These are phyloP conservation scores for Suhomyces sp. DNA, from an alignment of 805 yeast species.

Conservation along the genomic window DNA sequence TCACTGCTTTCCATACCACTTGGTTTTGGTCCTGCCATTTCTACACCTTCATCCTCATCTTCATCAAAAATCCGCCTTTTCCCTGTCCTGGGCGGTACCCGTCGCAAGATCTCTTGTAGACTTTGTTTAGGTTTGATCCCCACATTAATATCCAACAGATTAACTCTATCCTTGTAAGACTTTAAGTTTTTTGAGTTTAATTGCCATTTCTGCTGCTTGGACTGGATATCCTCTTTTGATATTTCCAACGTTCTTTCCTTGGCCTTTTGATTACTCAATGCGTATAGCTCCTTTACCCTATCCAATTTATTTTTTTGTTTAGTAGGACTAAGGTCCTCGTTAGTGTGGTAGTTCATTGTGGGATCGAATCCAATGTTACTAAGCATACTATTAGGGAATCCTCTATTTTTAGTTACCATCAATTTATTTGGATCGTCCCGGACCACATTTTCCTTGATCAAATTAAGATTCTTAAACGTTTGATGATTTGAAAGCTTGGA, in stretches of 20 bases:
- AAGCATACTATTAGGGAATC: slow-evolving; percentile 29
- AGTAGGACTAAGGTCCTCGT: slow-evolving; percentile 12
- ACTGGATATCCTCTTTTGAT: slow-evolving; percentile 16
- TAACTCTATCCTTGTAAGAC: slow-evolving; percentile 14
- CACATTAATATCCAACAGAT: slow-evolving; percentile 9
- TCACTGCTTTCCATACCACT: slow-evolving; percentile 11
- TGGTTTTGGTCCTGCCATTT: neutral
- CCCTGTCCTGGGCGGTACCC: slow-evolving; percentile 3
- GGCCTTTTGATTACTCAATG: slow-evolving; percentile 19
- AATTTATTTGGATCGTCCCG: slow-evolving; percentile 14
- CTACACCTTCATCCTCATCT: slow-evolving; percentile 8
- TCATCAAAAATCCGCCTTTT: slow-evolving; percentile 6
- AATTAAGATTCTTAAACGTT: slow-evolving; percentile 20
- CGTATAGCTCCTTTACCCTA: slow-evolving; percentile 21
- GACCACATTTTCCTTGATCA: slow-evolving; percentile 11
- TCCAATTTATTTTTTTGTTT: slow-evolving; percentile 8
- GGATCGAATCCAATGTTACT: slow-evolving; percentile 55
- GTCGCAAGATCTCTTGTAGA: neutral
- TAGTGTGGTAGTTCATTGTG: slow-evolving; percentile 20
- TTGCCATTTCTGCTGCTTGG: slow-evolving; percentile 24
- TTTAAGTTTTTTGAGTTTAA: slow-evolving; percentile 18
- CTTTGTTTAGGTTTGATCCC: slow-evolving; percentile 2
- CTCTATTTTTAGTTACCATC: slow-evolving; percentile 18
- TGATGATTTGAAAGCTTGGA: slow-evolving; percentile 19
- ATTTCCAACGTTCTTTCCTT: slow-evolving; percentile 15